These are phyloP conservation scores for Aspergillus olivimuriae DNA, from an alignment of 495 filamentous ascomycete genomes.

Conservation along the genomic window DNA sequence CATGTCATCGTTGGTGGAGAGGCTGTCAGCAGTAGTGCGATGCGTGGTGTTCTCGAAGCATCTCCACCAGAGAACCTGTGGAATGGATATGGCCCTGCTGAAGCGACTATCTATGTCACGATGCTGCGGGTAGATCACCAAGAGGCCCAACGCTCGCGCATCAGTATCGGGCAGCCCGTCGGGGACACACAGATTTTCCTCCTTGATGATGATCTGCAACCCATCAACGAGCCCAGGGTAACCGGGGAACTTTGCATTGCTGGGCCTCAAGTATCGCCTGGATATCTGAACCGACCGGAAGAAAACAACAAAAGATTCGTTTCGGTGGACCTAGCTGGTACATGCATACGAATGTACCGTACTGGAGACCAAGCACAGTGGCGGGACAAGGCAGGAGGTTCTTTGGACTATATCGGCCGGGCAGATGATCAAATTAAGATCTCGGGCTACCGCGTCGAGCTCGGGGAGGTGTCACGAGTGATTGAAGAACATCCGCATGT, in stretches of 20 bases:
- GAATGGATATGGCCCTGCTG: slow-evolving; percentile 23
- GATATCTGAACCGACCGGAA: slow-evolving; percentile 4
- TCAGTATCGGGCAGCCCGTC: neutral
- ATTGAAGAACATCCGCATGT: neutral
- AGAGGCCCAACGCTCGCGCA: neutral
- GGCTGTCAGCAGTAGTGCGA: neutral
- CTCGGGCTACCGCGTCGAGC: neutral
- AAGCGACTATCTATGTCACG: slow-evolving; percentile 15
- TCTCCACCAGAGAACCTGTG: slow-evolving; percentile 11
- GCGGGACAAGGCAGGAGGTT: neutral
- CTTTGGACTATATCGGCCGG: slow-evolving; percentile 9
- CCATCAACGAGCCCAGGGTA: neutral
- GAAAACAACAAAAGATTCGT: neutral
- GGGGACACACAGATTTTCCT: neutral
- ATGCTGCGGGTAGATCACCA: neutral
- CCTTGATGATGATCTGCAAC: neutral
- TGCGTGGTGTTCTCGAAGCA: neutral
- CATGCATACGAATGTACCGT: neutral
- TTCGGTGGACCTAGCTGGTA: neutral
- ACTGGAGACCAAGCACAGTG: neutral
- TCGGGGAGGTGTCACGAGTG: neutral
- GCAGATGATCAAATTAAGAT: neutral
- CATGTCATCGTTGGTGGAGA: neutral
- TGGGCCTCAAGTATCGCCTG: neutral
- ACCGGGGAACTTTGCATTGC: slow-evolving; percentile 4